Percentiles rank a stretch among this genome's conserved stretches.
phyloP scores from a whole-genome alignment of 345 rosid species.

The Populus nigra region DNA sequence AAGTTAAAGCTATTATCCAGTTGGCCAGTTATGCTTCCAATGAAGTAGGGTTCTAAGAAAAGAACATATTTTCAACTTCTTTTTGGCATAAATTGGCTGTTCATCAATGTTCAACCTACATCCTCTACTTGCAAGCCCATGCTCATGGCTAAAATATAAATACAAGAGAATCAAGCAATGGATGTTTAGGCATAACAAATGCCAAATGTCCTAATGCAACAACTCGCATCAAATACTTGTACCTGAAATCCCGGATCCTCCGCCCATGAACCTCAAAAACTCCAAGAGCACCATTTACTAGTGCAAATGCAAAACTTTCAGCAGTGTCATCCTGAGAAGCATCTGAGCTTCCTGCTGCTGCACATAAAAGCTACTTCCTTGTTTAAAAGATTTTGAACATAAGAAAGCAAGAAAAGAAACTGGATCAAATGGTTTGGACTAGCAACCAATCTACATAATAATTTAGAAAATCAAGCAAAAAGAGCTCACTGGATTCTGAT shows the following conservation, averaged over 20 bases:
- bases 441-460: conserved; percentile 6
- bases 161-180: too few species aligned
- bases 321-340: conserved; percentile 66
- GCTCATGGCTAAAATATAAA: not conserved
- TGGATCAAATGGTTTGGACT: not conserved
- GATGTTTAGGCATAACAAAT: not conserved
- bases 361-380: conserved; percentile 26
- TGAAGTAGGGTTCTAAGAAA: too few species aligned
- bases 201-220: not conserved
- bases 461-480: conserved; percentile 14
- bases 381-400: conserved; percentile 13
- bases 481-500: conserved; percentile 68
- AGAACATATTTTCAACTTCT: too few species aligned
- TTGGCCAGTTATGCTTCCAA: too few species aligned
- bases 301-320: conserved; percentile 96
- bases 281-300: conserved; percentile 97
- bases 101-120: not conserved
- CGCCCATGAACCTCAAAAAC: conserved; percentile 98
- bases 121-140: not conserved
- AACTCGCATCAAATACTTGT: conserved; percentile 5
- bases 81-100: too few species aligned
- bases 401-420: not conserved
- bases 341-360: conserved; percentile 53
- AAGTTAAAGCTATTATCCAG: too few species aligned
- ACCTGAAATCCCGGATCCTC: conserved; percentile 95